Percentiles rank a stretch among this genome's conserved stretches.
Evolutionary conservation across 192 early-diverging fungal genomes (phyloP).

Genomic region (Globomyces pollinis-pini): DNA sequence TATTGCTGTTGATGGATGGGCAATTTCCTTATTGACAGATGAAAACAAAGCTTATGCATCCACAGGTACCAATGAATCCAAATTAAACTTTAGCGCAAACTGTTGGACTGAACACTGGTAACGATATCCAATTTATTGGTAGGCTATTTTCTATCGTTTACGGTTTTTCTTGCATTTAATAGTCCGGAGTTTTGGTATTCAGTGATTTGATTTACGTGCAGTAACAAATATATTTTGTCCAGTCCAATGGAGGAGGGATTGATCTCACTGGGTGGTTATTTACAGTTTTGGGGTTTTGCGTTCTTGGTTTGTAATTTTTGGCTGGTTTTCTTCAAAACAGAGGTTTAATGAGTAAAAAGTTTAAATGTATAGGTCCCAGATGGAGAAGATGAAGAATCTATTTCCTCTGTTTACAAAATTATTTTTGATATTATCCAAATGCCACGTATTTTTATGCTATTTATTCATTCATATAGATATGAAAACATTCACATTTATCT

Average conservation of each 20-base stretch:
- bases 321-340: slow-evolving; percentile 68
- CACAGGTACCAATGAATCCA: no score
- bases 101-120: slow-evolving; percentile 92
- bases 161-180: slow-evolving; percentile 94
- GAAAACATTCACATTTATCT: slow-evolving; percentile 69
- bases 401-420: slow-evolving; percentile 62
- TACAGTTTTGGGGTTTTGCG: slow-evolving; percentile 88
- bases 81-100: no score
- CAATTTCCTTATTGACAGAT: slow-evolving; percentile 81
- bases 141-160: slow-evolving; percentile 93
- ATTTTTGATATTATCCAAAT: slow-evolving; percentile 82
- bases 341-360: no score
- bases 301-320: slow-evolving; percentile 83
- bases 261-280: slow-evolving; percentile 74
- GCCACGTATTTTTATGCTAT: no score
- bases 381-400: slow-evolving; percentile 24
- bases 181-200: slow-evolving; percentile 86
- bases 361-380: no score
- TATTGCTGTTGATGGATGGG: slow-evolving; percentile 81
- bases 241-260: slow-evolving; percentile 59
- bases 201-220: no score
- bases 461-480: no score
- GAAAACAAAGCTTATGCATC: slow-evolving; percentile 88
- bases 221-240: slow-evolving; percentile 81
- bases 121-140: no score